Evolutionary conservation across 371 early-diverging fungal genomes (phyloP).

Genomic region (Conidiobolus incongruus): DNA sequence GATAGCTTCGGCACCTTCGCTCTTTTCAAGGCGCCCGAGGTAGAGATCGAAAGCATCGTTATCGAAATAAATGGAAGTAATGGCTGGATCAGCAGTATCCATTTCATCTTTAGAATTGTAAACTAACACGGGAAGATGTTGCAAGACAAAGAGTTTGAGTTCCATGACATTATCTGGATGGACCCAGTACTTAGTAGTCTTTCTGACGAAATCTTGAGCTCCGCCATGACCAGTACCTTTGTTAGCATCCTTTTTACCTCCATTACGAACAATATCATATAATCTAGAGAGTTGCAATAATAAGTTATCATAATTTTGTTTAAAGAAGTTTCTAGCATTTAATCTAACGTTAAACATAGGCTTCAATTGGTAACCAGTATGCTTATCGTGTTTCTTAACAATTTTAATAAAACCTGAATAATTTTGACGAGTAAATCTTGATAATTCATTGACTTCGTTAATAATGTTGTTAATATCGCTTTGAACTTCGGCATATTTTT

Average conservation of each 20-base stretch:
- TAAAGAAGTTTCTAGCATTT: slow-evolving; percentile 70
- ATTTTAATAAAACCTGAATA: slow-evolving; percentile 93
- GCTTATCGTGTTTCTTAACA: slow-evolving; percentile 93
- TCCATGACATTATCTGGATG: slow-evolving; percentile 96
- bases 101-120: slow-evolving; percentile 32
- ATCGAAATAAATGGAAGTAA: slow-evolving; percentile 89
- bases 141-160: slow-evolving; percentile 77
- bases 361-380: slow-evolving; percentile 60
- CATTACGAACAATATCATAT: slow-evolving; percentile 69
- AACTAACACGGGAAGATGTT: slow-evolving; percentile 88
- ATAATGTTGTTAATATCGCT: slow-evolving; percentile 62
- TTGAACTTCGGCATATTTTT: slow-evolving; percentile 34
- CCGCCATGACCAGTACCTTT: slow-evolving; percentile 30
- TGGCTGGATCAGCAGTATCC: slow-evolving; percentile 50
- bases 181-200: slow-evolving; percentile 95
- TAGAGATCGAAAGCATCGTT: slow-evolving; percentile 83
- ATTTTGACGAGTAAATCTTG: slow-evolving; percentile 83
- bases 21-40: slow-evolving; percentile 70
- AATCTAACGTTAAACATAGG: slow-evolving; percentile 74
- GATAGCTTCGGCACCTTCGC: slow-evolving; percentile 83
- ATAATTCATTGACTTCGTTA: slow-evolving; percentile 71
- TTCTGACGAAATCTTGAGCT: slow-evolving; percentile 57
- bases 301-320: slow-evolving; percentile 72
- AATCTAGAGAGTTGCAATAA: slow-evolving; percentile 74
- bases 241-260: slow-evolving; percentile 25